phyloP scores from a whole-genome alignment of 768 basidiomycete species.

The Amanita phalloides region DNA sequence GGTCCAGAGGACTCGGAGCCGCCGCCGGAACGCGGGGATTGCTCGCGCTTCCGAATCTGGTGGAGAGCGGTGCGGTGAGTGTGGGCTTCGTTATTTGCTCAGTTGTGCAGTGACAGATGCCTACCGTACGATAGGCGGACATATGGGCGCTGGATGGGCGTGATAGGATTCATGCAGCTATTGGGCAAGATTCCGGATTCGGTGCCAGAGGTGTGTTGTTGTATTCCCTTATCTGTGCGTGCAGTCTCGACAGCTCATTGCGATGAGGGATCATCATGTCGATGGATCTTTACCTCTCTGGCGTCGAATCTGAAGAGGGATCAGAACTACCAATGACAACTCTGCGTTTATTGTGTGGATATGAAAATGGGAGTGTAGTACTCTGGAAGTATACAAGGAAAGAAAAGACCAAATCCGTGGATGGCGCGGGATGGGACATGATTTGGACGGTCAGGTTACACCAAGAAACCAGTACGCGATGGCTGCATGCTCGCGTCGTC shows the following conservation, averaged over 20 bases:
- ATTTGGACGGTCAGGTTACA: slow-evolving; percentile 62
- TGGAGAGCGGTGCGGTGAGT: slow-evolving; percentile 75
- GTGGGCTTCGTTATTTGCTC: background rate
- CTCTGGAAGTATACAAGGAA: slow-evolving; percentile 40
- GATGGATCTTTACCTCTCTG: slow-evolving; percentile 47
- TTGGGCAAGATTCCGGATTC: slow-evolving; percentile 53
- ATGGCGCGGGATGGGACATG: slow-evolving; percentile 64
- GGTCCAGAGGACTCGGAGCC: too few relatives aligned
- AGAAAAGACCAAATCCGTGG: slow-evolving; percentile 40
- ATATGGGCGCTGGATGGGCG: slow-evolving; percentile 70
- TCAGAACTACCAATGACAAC: slow-evolving; percentile 14
- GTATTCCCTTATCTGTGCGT: background rate
- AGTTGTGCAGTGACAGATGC: background rate
- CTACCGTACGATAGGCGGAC: slow-evolving; percentile 52
- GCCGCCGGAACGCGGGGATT: slow-evolving; percentile 15
- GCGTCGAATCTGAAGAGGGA: background rate
- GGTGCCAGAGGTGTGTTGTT: slow-evolving; percentile 37
- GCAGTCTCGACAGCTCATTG: background rate
- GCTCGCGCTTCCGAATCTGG: slow-evolving; percentile 77
- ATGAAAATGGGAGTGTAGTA: slow-evolving; percentile 83
- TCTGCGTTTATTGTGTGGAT: slow-evolving; percentile 61
- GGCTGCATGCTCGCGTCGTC: background rate
- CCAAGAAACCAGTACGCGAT: slow-evolving; percentile 56
- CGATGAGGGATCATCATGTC: slow-evolving; percentile 81
- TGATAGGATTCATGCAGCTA: slow-evolving; percentile 71